A percentile compares a stretch with the other conserved stretches of the same genome.
phyloP scores from a whole-genome alignment of 768 basidiomycete species.

The Nidularia pulvinata region DNA sequence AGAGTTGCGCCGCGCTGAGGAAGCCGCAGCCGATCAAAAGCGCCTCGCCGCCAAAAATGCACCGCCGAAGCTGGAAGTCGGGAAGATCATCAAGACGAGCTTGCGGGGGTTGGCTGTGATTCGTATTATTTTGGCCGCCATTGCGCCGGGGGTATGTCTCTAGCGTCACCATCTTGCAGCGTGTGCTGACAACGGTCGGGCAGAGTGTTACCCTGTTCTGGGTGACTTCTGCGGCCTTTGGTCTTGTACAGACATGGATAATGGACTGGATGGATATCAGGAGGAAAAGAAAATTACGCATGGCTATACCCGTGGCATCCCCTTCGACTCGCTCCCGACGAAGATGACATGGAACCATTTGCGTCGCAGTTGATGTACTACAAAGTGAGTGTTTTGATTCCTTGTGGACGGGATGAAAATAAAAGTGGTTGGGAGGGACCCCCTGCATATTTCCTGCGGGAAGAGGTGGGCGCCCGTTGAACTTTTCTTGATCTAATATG shows the following conservation, averaged over 20 bases:
- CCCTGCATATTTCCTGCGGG: constrained; percentile 24
- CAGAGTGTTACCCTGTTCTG: constrained; percentile 77
- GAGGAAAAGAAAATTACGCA: constrained; percentile 16
- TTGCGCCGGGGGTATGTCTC: constrained; percentile 69
- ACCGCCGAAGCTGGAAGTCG: constrained; percentile 33
- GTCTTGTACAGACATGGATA: constrained; percentile 73
- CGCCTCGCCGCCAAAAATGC: constrained; percentile 36
- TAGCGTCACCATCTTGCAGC: not conserved
- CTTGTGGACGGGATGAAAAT: constrained; percentile 54
- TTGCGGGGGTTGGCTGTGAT: constrained; percentile 60
- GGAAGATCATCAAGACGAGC: constrained; percentile 48
- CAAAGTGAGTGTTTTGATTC: constrained; percentile 18
- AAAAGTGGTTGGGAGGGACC: constrained; percentile 78
- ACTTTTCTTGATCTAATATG: constrained; percentile 93
- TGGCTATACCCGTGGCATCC: not conserved
- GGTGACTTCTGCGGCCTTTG: constrained; percentile 76
- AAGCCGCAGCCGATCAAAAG: constrained; percentile 44
- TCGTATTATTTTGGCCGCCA: constrained; percentile 64
- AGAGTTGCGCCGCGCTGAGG: constrained; percentile 44
- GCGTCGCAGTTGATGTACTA: not conserved
- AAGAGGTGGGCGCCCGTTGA: constrained; percentile 54
- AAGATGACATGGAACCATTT: not conserved
- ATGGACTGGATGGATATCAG: constrained; percentile 64
- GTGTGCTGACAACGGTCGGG: constrained; percentile 4
- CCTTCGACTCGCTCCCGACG: not conserved